Evolutionary conservation across 2,329 filamentous ascomycete genomes (phyloP), one percentile per base, ranked within the genome.

Genomic region (Neonectria sp.): DNA sequence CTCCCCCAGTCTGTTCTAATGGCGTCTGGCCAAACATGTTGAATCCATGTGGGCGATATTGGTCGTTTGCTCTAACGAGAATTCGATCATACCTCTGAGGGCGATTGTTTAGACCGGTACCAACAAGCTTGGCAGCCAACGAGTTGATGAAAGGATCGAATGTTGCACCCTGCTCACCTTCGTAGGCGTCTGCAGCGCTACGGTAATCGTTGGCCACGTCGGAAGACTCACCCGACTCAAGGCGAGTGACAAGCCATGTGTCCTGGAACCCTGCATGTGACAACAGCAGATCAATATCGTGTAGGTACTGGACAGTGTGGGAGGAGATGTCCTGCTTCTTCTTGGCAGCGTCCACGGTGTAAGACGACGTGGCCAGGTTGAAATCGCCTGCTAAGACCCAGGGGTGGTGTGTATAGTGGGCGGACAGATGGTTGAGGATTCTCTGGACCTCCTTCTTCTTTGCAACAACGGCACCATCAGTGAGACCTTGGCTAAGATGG

Each of bases 81-180:
- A 93, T 89, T 37, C 90, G 84, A 72, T 92, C 90, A 67, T 92
- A 92, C 55, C 91, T 81, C 73, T 92, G 90, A 2, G 91, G 90
- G 24, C 89, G 83, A 70, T 85, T 85, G 55, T 88, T 84, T 53
- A 82, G 78, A 1, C 84, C 83, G 52, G 75, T 80, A 3, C 82
- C 82, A 1, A 86, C 84, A 4, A 85, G 84, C 12, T 82, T 80
- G 1, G 85, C 83, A 3, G 90, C 90, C 13, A 91, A 81, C 1
- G 78, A 76, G 71, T 93, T 93, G 6, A 79, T 79, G 2, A 79
- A 79, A 0, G 90, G 90, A 72, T 92, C 86, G 74, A 91, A 92
- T 0, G 91, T 93, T 4, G 89, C 88, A 2, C 90, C 90, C 67
- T 89, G 84, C 75, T 92, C 90, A 2, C 90, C 91, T 59, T 89